Conservation (phyloP, 371 early-diverging fungal species). For the Phascolomyces articulosus region DNA sequence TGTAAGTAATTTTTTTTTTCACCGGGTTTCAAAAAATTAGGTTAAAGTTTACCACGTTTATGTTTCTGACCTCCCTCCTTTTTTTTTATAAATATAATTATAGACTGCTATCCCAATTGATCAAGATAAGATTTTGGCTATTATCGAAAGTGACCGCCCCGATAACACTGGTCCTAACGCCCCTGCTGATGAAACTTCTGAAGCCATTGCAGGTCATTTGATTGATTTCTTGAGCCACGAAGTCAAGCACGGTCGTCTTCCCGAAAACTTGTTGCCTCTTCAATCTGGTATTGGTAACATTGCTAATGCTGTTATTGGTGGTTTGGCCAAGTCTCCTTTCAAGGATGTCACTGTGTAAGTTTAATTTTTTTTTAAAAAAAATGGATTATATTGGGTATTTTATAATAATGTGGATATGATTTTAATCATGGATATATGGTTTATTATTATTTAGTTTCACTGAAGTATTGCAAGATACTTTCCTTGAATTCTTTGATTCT, state of each 20-base stretch:
- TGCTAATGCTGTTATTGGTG: constrained; percentile 60
- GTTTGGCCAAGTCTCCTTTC: constrained; percentile 51
- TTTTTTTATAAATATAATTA: constrained; percentile 16
- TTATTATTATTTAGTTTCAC: constrained; percentile 34
- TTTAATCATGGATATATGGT: not conserved
- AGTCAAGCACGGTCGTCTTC: constrained; percentile 52
- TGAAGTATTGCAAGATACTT: constrained; percentile 55
- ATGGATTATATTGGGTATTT: not conserved
- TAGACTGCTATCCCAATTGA: constrained; percentile 55
- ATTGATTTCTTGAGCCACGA: constrained; percentile 57
- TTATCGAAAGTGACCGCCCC: constrained; percentile 47
- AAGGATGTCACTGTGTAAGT: constrained; percentile 57
- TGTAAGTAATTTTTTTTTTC: constrained; percentile 24
- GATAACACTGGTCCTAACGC: constrained; percentile 50
- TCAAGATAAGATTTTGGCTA: constrained; percentile 48
- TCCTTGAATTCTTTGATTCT: constrained; percentile 57
- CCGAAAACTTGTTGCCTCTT: constrained; percentile 47
- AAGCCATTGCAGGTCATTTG: constrained; percentile 48
- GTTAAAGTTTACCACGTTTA: too few relatives aligned
- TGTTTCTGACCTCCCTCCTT: not conserved
- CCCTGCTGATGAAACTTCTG: constrained; percentile 44
- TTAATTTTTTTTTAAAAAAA: not conserved
- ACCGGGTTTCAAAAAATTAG: too few relatives aligned
- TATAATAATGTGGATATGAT: not conserved
- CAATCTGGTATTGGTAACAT: constrained; percentile 63